phyloP scores from a whole-genome alignment of 768 basidiomycete species.

The Phylloporus scabripes region DNA sequence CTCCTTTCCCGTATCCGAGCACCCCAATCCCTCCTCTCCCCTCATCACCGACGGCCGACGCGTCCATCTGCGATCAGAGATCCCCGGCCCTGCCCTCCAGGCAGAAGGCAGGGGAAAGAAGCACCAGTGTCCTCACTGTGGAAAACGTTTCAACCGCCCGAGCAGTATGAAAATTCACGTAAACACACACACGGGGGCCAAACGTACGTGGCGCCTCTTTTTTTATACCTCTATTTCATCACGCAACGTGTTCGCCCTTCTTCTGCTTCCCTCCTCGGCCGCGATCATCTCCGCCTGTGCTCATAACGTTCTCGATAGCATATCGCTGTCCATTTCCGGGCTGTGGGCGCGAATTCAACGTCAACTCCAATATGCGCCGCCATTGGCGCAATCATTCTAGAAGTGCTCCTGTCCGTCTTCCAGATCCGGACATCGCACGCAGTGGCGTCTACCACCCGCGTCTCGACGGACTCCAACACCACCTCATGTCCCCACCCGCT shows the following conservation, averaged over 20 bases:
- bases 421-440: slow-evolving; percentile 16
- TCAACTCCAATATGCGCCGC: slow-evolving; percentile 80
- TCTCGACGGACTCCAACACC: neutral
- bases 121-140: slow-evolving; percentile 35
- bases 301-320: slow-evolving; percentile 38
- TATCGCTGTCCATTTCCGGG: slow-evolving; percentile 70
- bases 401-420: slow-evolving; percentile 20
- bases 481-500: slow-evolving; percentile 27
- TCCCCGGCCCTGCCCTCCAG: slow-evolving; percentile 24
- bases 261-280: neutral
- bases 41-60: slow-evolving; percentile 27
- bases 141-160: slow-evolving; percentile 39
- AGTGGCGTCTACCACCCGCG: slow-evolving; percentile 9
- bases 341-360: slow-evolving; percentile 75
- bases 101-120: slow-evolving; percentile 32
- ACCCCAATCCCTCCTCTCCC: slow-evolving; percentile 19
- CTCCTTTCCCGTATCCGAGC: slow-evolving; percentile 32
- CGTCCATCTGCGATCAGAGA: slow-evolving; percentile 24
- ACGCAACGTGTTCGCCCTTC: slow-evolving; percentile 14
- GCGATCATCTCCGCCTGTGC: neutral
- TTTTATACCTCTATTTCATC: slow-evolving; percentile 3
- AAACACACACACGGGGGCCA: slow-evolving; percentile 39
- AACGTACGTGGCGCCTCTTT: slow-evolving; percentile 26
- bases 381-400: slow-evolving; percentile 64
- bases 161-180: slow-evolving; percentile 40